Evolutionary conservation across 2,329 filamentous ascomycete species (phyloP), one percentile per base, ranked within the genome.

Genomic region (Diaporthe citri): DNA sequence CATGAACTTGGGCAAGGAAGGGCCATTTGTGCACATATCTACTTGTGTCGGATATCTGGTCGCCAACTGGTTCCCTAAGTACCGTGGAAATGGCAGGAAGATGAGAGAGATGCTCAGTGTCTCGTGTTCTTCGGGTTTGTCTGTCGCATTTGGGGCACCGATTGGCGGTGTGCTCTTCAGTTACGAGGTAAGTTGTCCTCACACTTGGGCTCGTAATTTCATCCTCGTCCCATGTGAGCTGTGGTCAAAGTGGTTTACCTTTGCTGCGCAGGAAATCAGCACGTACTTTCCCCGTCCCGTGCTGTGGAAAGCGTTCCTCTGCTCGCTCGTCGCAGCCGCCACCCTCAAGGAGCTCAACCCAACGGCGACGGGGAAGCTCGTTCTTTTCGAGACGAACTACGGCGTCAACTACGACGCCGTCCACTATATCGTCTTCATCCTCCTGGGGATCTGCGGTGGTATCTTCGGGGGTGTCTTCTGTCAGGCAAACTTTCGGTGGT

Each of bases 1-100:
- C 20, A 89, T 91, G 88, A 90, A 88, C 78, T 81, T 92, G 6
- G 90, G 90, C 0, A 91, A 92, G 82, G 90, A 92, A 85, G 90
- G 90, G 0, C 90, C 89, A 0, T 91, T 91, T 77, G 89, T 92
- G 1, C 90, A 91, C 79, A 91, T 91, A 48, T 89, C 88, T 0
- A 90, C 89, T 2, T 91, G 89, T 77, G 86, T 89, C 0, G 89
- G 89, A 10, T 87, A 89, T 77, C 83, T 91, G 3, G 85, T 90
- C 0, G 88, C 86, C 12, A 84, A 22, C 8, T 69, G 64, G 64
- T 79, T 25, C 57, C 87, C 88, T 0, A 91, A 91, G 78, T 91
- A 91, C 79, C 81, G 83, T n/a, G 83, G 87, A 12, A 91, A 91
- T 79, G 87, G 87, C 12, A 82, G 89, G 55, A 90, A 91, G 80